Evolutionary conservation across 2,329 filamentous ascomycete genomes (phyloP), one percentile per base, ranked within the genome.

Genomic region (Boeremia exigua): DNA sequence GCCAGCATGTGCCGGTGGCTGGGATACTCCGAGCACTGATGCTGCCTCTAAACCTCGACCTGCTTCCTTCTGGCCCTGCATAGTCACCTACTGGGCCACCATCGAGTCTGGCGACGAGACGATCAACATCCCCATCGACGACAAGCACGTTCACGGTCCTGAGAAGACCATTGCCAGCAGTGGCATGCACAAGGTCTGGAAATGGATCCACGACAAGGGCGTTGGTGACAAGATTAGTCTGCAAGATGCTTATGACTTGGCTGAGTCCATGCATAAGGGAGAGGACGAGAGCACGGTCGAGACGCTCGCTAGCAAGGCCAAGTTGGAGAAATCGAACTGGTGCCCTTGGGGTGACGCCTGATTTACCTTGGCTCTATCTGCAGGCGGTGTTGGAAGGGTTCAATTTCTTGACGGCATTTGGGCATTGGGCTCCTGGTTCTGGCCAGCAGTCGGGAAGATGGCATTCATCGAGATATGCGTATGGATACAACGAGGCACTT

Each of bases 241-340:
- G 2, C 57, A 66, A 11, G 62, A 69, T 46, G 61, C 65, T 3
- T 67, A 59, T n/a, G 60, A 69, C 32, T 19, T 70, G 12, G 65
- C 65, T 37, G 56, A 54, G 37, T 52, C 62, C 19, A 62, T 68
- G 40, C 23, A 56, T 17, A 14, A 38, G 32, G 4, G 28, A 11
- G 27, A 28, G 2, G 10, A 11, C 6, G 25, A 14, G 9, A 14
- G 9, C 10, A 43, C 2, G 28, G 12, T 19, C 3, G 19, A 23
- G 19, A 23, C 19, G 33, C 3, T 8, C 1, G 33, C 10, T 36
- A 15, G 6, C 7, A 37, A 19, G 34, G 15, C 0, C 15, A 23
- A 23, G 19, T 23, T 5, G 3, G 19, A n/a, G 19, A 23, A 23
- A 23, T 23, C 19, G 5, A 5, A 5, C 19, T 23, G 33, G 33